These are phyloP conservation scores for Boletus tomentosulus DNA, from an alignment of 768 basidiomycete genomes.

Conservation along the genomic window DNA sequence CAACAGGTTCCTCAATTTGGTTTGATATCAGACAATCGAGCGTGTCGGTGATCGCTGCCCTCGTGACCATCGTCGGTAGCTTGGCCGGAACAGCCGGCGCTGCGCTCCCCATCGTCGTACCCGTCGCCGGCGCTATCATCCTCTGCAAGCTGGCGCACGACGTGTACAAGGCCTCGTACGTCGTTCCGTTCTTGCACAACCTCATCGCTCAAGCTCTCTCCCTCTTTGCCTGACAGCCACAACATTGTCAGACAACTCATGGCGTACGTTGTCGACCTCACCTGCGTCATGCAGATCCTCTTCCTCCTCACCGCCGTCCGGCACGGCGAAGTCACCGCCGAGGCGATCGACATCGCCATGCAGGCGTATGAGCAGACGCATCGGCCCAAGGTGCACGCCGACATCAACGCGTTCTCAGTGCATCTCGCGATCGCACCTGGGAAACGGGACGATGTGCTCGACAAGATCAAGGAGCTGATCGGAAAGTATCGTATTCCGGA, in stretches of 20 bases:
- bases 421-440: not conserved
- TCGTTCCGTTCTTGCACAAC: not conserved
- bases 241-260: not conserved
- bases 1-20: not conserved
- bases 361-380: not conserved
- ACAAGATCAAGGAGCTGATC: not conserved
- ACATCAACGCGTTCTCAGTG: not conserved
- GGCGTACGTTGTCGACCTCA: not conserved
- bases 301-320: not conserved
- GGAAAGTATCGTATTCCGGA: not conserved
- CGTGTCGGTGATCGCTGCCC: not conserved
- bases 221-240: not conserved
- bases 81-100: not conserved
- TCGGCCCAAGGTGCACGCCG: not conserved
- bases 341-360: not conserved
- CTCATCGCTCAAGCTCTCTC: not conserved
- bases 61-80: not conserved
- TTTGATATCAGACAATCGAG: not conserved
- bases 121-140: not conserved
- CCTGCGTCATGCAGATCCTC: not conserved
- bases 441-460: not conserved
- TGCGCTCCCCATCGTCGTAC: not conserved
- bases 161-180: conserved; percentile 3
- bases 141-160: not conserved
- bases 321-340: not conserved